Percentiles rank a stretch among this genome's conserved stretches.
Evolutionary conservation across 768 basidiomycete species (phyloP).

Genomic region (Rhizopogon rudus): DNA sequence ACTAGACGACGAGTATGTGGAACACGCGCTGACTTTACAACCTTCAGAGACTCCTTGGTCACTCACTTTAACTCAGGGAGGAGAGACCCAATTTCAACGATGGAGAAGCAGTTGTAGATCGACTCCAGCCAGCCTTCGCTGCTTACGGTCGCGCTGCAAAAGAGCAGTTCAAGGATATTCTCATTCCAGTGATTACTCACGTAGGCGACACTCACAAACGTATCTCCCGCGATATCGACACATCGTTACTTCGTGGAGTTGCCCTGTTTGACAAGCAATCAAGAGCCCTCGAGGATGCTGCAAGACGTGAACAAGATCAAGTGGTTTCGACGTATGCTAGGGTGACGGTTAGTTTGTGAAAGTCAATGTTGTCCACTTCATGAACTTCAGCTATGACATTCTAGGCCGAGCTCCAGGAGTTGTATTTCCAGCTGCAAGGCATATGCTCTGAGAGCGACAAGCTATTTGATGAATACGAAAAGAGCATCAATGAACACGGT

Average conservation of each 20-base stretch:
- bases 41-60: not conserved
- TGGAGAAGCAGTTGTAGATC: slow-evolving; percentile 41
- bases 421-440: slow-evolving; percentile 42
- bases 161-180: slow-evolving; percentile 26
- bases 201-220: slow-evolving; percentile 32
- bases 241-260: slow-evolving; percentile 34
- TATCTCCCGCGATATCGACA: slow-evolving; percentile 29
- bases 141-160: slow-evolving; percentile 24
- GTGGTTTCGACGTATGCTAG: slow-evolving; percentile 32
- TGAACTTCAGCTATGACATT: slow-evolving; percentile 10
- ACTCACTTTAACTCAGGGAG: slow-evolving; percentile 23
- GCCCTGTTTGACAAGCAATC: slow-evolving; percentile 51
- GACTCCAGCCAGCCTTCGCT: slow-evolving; percentile 35
- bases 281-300: slow-evolving; percentile 44
- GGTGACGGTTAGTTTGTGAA: slow-evolving; percentile 37
- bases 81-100: slow-evolving; percentile 36
- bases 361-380: not conserved
- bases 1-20: slow-evolving; percentile 20
- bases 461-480: slow-evolving; percentile 48
- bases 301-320: slow-evolving; percentile 39
- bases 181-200: slow-evolving; percentile 31
- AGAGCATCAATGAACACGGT: slow-evolving; percentile 44
- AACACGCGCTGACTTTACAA: not conserved
- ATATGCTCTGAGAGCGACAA: slow-evolving; percentile 43
- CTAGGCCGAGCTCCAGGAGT: slow-evolving; percentile 38